A percentile compares a stretch with the other conserved stretches of the same genome.
phyloP scores from a whole-genome alignment of 805 yeast species.

The Cyberlindnera saturnus region DNA sequence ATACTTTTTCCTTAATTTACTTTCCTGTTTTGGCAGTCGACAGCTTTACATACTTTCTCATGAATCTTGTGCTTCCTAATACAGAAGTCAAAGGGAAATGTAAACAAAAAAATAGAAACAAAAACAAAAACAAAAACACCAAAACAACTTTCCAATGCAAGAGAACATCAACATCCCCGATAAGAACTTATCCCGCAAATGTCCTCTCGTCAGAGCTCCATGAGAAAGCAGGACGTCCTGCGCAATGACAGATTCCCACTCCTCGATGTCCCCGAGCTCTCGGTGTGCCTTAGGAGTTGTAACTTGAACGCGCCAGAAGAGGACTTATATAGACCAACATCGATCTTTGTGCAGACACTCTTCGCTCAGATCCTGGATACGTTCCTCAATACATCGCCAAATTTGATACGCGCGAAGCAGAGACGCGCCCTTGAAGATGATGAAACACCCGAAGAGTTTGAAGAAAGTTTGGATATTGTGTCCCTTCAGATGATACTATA shows the following conservation, averaged over 20 bases:
- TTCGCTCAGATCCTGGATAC: slow-evolving; percentile 58
- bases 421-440: slow-evolving; percentile 9
- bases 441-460: slow-evolving; percentile 23
- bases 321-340: slow-evolving; percentile 49
- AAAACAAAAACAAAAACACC: not conserved
- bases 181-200: not conserved
- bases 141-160: not conserved
- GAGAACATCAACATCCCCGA: too few relatives aligned
- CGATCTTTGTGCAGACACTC: slow-evolving; percentile 46
- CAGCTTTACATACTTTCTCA: too few relatives aligned
- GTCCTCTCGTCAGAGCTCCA: slow-evolving; percentile 15
- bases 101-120: slow-evolving; percentile 7
- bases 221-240: slow-evolving; percentile 13
- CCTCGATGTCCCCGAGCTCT: slow-evolving; percentile 53
- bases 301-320: slow-evolving; percentile 59
- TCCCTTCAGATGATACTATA: slow-evolving; percentile 55
- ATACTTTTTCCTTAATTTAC: too few relatives aligned
- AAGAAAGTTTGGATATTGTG: slow-evolving; percentile 42
- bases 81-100: slow-evolving; percentile 10
- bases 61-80: not conserved
- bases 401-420: slow-evolving; percentile 17
- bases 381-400: slow-evolving; percentile 47
- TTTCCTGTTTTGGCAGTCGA: too few relatives aligned
- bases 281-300: slow-evolving; percentile 53
- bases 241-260: slow-evolving; percentile 52